Conservation (phyloP, 768 basidiomycete genomes). For the Mycena chlorophos region DNA sequence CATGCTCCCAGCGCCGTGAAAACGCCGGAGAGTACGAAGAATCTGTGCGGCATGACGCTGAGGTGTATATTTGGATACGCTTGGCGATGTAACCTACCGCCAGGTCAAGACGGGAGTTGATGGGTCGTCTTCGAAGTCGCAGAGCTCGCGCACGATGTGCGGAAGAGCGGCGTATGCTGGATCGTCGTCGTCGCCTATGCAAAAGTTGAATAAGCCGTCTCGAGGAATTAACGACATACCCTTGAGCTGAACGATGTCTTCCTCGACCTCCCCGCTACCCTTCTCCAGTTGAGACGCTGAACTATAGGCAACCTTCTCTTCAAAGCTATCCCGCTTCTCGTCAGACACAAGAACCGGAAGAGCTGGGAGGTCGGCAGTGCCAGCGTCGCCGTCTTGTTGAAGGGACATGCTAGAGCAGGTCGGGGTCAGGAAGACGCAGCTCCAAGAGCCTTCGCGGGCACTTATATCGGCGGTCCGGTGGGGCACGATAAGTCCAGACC, state of each 20-base stretch:
- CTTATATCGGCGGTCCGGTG: no score
- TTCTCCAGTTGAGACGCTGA: conserved; percentile 11
- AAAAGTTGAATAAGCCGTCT: background rate
- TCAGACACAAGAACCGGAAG: conserved; percentile 15
- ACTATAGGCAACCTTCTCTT: conserved; percentile 11
- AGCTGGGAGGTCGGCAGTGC: conserved; percentile 2
- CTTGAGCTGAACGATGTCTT: conserved; percentile 16
- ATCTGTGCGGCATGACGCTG: conserved; percentile 6
- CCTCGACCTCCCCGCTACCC: conserved; percentile 3
- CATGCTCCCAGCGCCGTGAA: conserved; percentile 30
- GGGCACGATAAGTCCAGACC: no score
- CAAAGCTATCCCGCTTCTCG: conserved; percentile 9
- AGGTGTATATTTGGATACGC: background rate
- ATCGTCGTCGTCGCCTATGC: conserved; percentile 25
- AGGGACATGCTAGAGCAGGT: no score
- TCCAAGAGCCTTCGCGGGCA: no score
- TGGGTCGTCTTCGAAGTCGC: conserved; percentile 27
- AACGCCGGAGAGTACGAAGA: conserved; percentile 23
- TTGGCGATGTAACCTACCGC: conserved; percentile 18
- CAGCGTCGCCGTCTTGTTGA: no score
- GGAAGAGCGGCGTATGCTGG: conserved; percentile 25
- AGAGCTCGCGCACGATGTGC: conserved; percentile 26
- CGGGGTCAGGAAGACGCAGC: no score
- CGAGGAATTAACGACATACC: conserved; percentile 1
- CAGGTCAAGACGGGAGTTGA: conserved; percentile 27